Evolutionary conservation across 495 filamentous ascomycete species (phyloP).

Genomic region (Penicillium maclennaniae): DNA sequence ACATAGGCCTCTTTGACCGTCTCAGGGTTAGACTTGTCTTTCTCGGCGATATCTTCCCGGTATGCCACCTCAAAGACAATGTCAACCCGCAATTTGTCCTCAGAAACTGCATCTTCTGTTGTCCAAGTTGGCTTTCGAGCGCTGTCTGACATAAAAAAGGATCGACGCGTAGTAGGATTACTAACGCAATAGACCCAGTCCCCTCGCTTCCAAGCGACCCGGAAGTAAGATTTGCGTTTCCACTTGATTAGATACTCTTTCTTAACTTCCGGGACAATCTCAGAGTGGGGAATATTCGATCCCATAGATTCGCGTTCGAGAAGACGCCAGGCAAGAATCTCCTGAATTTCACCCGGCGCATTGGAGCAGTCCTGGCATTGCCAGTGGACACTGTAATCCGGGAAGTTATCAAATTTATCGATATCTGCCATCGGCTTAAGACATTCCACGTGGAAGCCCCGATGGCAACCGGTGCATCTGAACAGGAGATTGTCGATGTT

Average conservation of each 20-base stretch:
- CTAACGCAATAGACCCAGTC: conserved; percentile 85
- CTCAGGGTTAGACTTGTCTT: conserved; percentile 40
- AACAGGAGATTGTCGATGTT: conserved; percentile 74
- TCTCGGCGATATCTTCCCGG: conserved; percentile 28
- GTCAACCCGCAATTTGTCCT: conserved; percentile 79
- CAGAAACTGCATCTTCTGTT: conserved; percentile 73
- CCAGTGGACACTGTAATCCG: conserved; percentile 66
- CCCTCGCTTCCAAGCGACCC: conserved; percentile 79
- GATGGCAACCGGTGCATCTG: conserved; percentile 70
- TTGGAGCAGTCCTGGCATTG: conserved; percentile 69
- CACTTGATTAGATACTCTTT: conserved; percentile 93
- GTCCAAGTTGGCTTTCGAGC: conserved; percentile 63
- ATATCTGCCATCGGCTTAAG: conserved; percentile 38
- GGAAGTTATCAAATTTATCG: conserved; percentile 39
- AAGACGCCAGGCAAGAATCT: conserved; percentile 85
- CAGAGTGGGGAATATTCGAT: conserved; percentile 33
- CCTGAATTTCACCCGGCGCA: conserved; percentile 57
- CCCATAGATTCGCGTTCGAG: conserved; percentile 46
- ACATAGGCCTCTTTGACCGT: conserved; percentile 59
- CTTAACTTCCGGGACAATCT: conserved; percentile 61
- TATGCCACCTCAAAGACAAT: conserved; percentile 81
- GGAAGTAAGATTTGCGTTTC: conserved; percentile 71
- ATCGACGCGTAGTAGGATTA: conserved; percentile 56
- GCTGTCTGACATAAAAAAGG: conserved; percentile 69
- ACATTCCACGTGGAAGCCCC: conserved; percentile 81